These are phyloP conservation scores for Tolypocladium sp. DNA, from an alignment of 2,329 filamentous ascomycete genomes.

Conservation along the genomic window DNA sequence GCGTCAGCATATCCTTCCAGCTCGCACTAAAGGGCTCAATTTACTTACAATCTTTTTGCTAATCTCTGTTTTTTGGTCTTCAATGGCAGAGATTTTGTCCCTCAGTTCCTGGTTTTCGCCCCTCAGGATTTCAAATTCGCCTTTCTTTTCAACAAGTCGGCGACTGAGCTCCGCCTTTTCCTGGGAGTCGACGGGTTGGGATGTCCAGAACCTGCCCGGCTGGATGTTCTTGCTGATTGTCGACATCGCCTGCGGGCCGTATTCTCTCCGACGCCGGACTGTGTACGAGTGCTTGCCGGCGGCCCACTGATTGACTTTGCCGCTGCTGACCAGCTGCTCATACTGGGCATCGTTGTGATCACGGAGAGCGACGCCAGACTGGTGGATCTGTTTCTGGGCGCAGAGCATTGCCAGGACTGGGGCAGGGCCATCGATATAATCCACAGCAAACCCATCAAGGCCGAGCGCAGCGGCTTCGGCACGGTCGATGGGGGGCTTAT, in stretches of 20 bases:
- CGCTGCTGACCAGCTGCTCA: slow-evolving; percentile 48
- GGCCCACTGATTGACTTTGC: slow-evolving; percentile 60
- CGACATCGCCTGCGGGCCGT: slow-evolving; percentile 64
- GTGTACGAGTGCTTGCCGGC: slow-evolving; percentile 54
- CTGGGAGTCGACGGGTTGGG: slow-evolving; percentile 61
- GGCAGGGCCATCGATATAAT: slow-evolving; percentile 72
- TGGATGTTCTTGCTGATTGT: slow-evolving; percentile 55
- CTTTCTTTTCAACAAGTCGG: slow-evolving; percentile 34
- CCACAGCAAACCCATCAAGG: slow-evolving; percentile 71
- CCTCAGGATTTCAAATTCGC: slow-evolving; percentile 24
- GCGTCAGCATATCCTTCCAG: slow-evolving; percentile 8
- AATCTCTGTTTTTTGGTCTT: slow-evolving; percentile 32
- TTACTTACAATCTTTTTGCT: slow-evolving; percentile 25
- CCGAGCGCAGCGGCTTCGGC: slow-evolving; percentile 51
- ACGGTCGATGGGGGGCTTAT: slow-evolving; percentile 42
- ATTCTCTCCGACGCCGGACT: slow-evolving; percentile 66
- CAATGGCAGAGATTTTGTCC: slow-evolving; percentile 29
- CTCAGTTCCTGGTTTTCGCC: slow-evolving; percentile 23
- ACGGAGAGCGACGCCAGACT: slow-evolving; percentile 52
- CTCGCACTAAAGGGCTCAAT: background rate
- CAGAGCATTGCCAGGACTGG: slow-evolving; percentile 85
- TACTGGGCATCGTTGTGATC: slow-evolving; percentile 62
- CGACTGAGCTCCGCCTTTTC: slow-evolving; percentile 54
- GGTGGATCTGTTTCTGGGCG: slow-evolving; percentile 58
- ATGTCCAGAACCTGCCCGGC: slow-evolving; percentile 62